Evolutionary conservation across 345 rosid species (phyloP), one percentile per base, ranked within the genome.

Genomic region (Rhodamnia rubescens): DNA sequence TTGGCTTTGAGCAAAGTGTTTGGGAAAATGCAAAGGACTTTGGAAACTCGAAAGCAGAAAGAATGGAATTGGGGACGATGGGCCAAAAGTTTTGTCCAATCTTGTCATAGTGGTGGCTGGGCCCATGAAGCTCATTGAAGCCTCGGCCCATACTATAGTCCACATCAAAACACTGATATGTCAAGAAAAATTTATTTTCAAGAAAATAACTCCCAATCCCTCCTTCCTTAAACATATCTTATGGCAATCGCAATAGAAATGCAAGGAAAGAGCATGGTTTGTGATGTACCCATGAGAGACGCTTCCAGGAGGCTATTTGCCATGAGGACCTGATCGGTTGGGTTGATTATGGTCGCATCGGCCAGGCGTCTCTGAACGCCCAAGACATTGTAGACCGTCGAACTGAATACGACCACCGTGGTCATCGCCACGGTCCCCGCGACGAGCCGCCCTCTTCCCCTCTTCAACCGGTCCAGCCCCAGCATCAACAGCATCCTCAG

Each of bases 271-370:
- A 24, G 47, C 42, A 18, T 36, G 24, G 6, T 8, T 69, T 69
- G 13, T 32, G 6, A 36, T 69, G 85, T 90, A 92, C 93, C 93
- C 91, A 92, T 85, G 20, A 93, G 90, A 85, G 94, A 87, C 4
- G 93, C 91, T 57, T 92, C 91, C 61, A 91, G 75, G 15, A 91
- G 86, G 40, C 87, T 90, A 82, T 90, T 61, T 0, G 91, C 90
- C 88, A 86, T 22, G 24, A 94, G 90, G 86, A 92, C 90, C 56
- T 90, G 91, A 52, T 92, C 94, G 1, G 92, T 90, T 3, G 95
- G 88, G 85, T 89, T 92, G 50, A 90, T 27, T 49, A 81, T 49
- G n/a, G 92, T 89, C 3, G 85, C 85, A 11, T 90, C 92, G 24
- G 42, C n/a, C 11, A 86, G 40, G 7, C 92, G 91, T 74, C 82